Conservation (phyloP, 768 basidiomycete species). For the Phylloporus sp. region DNA sequence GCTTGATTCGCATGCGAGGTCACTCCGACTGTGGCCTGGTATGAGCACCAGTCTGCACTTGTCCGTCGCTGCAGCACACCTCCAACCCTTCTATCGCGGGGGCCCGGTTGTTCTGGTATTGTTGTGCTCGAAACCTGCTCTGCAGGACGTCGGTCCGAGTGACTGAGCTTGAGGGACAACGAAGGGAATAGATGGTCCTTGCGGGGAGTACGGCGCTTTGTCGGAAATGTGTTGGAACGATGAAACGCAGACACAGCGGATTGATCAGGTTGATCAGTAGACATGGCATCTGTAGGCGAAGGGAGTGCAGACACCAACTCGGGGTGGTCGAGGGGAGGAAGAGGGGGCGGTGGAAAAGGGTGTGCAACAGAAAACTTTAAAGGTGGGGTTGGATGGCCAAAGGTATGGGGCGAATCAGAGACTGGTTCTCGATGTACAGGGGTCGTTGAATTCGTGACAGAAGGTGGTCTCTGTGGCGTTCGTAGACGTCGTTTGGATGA, state of each 20-base stretch:
- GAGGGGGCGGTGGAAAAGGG: constrained; percentile 44
- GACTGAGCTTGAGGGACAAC: constrained; percentile 24
- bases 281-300: constrained; percentile 16
- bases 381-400: constrained; percentile 37
- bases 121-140: constrained; percentile 20
- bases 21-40: constrained; percentile 40
- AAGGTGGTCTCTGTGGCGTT: constrained; percentile 24
- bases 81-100: constrained; percentile 20
- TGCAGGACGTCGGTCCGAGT: constrained; percentile 25
- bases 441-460: constrained; percentile 23
- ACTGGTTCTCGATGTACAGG: constrained; percentile 21
- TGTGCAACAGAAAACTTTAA: constrained; percentile 21
- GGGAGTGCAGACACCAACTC: constrained; percentile 22
- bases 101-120: neutral
- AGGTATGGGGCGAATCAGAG: constrained; percentile 39
- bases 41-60: constrained; percentile 57
- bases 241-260: constrained; percentile 10
- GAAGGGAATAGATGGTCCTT: constrained; percentile 21
- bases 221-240: constrained; percentile 23
- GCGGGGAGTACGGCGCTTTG: constrained; percentile 9
- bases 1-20: constrained; percentile 31
- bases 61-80: constrained; percentile 40
- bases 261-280: constrained; percentile 6
- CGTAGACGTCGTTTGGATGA: constrained; percentile 24
- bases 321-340: constrained; percentile 51